Percentiles rank a stretch among this genome's conserved stretches.
phyloP scores from a whole-genome alignment of 148 eudicot genomes.

The Talinum fruticosum region DNA sequence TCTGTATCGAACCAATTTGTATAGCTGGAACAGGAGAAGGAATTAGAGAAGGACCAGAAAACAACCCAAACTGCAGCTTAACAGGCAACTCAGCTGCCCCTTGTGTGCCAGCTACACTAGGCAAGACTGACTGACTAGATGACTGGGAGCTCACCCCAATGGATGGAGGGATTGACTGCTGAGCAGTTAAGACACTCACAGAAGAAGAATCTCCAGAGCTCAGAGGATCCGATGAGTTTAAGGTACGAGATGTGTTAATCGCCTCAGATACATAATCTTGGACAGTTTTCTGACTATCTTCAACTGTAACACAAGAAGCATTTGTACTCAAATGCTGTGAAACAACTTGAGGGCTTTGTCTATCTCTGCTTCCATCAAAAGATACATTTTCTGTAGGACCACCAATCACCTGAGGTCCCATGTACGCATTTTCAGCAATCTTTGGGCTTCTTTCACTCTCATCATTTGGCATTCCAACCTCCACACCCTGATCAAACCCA shows the following conservation, averaged over 20 bases:
- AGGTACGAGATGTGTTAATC: conserved; percentile 27
- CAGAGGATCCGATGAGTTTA: conserved; percentile 33
- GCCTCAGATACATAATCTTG: conserved; percentile 33
- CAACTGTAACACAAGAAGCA: conserved; percentile 13
- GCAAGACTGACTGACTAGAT: conserved; percentile 35
- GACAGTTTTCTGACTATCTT: conserved; percentile 32
- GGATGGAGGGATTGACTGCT: conserved; percentile 35
- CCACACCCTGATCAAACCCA: conserved; percentile 95
- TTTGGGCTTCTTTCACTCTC: conserved; percentile 55
- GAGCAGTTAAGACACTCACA: conserved; percentile 26
- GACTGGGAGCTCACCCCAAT: conserved; percentile 27
- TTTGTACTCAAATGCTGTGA: conserved; percentile 18
- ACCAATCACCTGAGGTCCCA: conserved; percentile 36
- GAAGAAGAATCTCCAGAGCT: conserved; percentile 29
- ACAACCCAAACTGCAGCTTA: conserved; percentile 91
- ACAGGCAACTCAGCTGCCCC: conserved; percentile 57
- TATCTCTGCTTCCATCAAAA: conserved; percentile 36
- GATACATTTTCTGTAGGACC: conserved; percentile 31
- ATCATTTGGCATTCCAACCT: conserved; percentile 72
- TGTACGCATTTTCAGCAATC: conserved; percentile 37
- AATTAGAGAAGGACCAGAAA: conserved; percentile 88
- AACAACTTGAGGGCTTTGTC: conserved; percentile 28
- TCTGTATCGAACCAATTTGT: conserved; percentile 98
- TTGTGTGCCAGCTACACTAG: conserved; percentile 39
- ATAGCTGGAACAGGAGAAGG: conserved; percentile 95